Evolutionary conservation across 2,329 filamentous ascomycete species (phyloP), one percentile per base, ranked within the genome.

Genomic region (Dendryphion nanum): DNA sequence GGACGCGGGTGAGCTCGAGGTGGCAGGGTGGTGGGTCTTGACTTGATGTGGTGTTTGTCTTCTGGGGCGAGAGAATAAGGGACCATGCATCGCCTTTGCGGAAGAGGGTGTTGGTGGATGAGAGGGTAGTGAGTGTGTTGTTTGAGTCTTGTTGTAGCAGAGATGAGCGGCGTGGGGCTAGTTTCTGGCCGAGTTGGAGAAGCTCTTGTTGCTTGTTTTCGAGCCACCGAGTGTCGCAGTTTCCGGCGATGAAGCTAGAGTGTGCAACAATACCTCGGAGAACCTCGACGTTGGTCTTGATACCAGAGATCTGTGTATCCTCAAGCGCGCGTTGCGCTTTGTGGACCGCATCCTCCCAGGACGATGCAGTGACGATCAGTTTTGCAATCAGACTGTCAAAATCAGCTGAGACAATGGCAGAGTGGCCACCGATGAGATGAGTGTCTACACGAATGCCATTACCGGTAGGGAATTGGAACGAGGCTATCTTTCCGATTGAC

Each of bases 301-400:
- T 67, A 1, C 80, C 81, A 0, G 51, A 56, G n/a, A 84, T 70
- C 2, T 55, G 61, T 0, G 76, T 77, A 43, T 83, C 79, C 13
- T 71, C 63, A 1, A 84, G 60, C 1, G 78, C 78, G 21, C 77
- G 64, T 35, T 66, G 66, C 0, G 78, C 75, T 55, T 82, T 83
- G 2, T 56, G 52, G 2, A 82, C 68, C 0, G 66, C 68, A 10
- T 69, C 69, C n/a, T 66, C 50, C 76, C 78, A 82, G 6, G 64
- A 72, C 0, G 68, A 56, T 0, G 74, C 76, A 1, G 75, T 79
- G 33, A 82, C 61, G 23, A 82, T 76, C 40, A 82, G 65, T 44
- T 83, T 82, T 4, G 77, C 77, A 4, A 82, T 56, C 2, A 82
- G 66, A 37, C 74, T 78, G 55, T 83, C 78, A 46, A 80, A 82